Percentiles rank a stretch among this genome's conserved stretches.
Evolutionary conservation across 2,329 filamentous ascomycete species (phyloP).

Genomic region (Calonectria honghensis): DNA sequence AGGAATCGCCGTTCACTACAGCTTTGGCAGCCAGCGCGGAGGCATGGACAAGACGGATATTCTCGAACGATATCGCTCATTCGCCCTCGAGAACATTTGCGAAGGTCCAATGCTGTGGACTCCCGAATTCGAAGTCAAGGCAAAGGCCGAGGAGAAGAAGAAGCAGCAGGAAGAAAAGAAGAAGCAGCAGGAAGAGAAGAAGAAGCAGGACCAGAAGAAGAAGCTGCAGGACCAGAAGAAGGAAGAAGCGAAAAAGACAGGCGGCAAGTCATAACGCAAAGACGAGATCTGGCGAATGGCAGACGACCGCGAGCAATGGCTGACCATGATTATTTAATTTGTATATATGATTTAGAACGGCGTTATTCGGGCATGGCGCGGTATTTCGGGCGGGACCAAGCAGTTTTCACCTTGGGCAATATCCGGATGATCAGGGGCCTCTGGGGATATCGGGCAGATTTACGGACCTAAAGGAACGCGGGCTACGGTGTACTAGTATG

Average conservation of each 20-base stretch:
- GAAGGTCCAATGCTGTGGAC: slow-evolving; percentile 56
- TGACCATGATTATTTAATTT: neutral
- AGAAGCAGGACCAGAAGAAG: neutral
- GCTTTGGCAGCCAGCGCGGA: slow-evolving; percentile 63
- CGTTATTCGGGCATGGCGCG: slow-evolving; percentile 1
- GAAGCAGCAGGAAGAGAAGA: slow-evolving; percentile 18
- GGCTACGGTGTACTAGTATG: neutral
- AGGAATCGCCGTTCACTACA: slow-evolving; percentile 72
- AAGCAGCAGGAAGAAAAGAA: slow-evolving; percentile 1
- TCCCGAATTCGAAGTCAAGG: slow-evolving; percentile 43
- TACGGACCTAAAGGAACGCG: neutral
- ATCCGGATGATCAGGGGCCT: neutral
- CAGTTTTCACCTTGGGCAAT: slow-evolving; percentile 6
- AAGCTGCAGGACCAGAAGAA: neutral
- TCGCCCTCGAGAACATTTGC: slow-evolving; percentile 72
- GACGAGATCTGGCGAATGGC: neutral
- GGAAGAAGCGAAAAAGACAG: neutral
- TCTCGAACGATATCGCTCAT: slow-evolving; percentile 71
- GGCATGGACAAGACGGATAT: slow-evolving; percentile 71
- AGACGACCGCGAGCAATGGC: neutral
- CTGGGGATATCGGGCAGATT: neutral
- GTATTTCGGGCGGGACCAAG: neutral
- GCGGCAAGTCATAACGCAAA: slow-evolving; percentile 1
- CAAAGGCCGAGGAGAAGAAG: slow-evolving; percentile 13
- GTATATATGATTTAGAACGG: slow-evolving; percentile 1